phyloP scores from a whole-genome alignment of 441 rosid species.

The Gossypium schwendimanii region DNA sequence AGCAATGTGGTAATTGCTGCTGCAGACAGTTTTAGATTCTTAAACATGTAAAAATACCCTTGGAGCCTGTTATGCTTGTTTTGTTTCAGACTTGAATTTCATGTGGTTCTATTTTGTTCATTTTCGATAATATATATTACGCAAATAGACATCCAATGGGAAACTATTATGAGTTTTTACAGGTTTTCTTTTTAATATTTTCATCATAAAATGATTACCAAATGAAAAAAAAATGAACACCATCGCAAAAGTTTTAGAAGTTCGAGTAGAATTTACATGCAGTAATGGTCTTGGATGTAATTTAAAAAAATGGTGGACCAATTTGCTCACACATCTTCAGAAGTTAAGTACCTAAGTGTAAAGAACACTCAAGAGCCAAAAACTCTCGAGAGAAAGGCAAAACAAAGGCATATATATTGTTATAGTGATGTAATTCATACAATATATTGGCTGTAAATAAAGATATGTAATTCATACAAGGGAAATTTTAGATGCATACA shows the following conservation, averaged over 20 bases:
- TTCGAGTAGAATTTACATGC: background rate
- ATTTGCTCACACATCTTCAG: background rate
- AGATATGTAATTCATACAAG: background rate
- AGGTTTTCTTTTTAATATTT: background rate
- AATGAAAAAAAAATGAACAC: background rate
- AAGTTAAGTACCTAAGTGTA: too few relatives aligned
- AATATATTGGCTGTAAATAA: background rate
- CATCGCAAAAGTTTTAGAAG: background rate
- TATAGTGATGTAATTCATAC: background rate
- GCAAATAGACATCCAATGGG: background rate
- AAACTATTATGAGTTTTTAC: background rate
- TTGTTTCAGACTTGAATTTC: background rate
- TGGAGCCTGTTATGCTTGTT: conserved; percentile 15
- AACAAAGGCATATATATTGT: background rate
- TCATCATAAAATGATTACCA: background rate
- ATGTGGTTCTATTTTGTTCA: background rate
- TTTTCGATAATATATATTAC: background rate
- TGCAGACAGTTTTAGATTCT: conserved; percentile 8
- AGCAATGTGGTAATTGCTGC: conserved; percentile 1
- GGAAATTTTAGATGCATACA: background rate
- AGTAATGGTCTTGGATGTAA: background rate
- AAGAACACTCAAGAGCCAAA: too few relatives aligned
- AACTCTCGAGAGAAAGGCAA: background rate
- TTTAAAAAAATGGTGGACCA: background rate
- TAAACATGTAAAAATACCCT: conserved; percentile 16